phyloP scores from a whole-genome alignment of 1,139 yeast species.

The Eremothecium cymbalariae region DNA sequence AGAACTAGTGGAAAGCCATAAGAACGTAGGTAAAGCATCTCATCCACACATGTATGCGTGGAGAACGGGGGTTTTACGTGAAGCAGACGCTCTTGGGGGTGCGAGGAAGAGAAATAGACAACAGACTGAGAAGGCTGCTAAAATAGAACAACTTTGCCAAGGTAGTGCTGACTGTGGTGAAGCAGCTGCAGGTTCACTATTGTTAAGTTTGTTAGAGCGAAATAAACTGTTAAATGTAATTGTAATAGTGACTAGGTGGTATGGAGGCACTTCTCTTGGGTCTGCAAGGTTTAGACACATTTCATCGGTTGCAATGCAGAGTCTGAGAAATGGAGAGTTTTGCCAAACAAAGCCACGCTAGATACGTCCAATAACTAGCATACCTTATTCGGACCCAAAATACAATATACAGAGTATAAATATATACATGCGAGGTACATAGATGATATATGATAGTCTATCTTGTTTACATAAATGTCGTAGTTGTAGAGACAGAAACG shows the following conservation, averaged over 20 bases:
- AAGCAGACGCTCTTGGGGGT: slow-evolving; percentile 7
- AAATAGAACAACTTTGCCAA: slow-evolving; percentile 36
- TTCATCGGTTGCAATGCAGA: slow-evolving; percentile 43
- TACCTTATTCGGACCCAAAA: too few species aligned
- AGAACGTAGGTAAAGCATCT: slow-evolving; percentile 42
- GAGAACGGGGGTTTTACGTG: slow-evolving; percentile 38
- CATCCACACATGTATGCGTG: slow-evolving; percentile 67
- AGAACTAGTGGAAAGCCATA: slow-evolving; percentile 38
- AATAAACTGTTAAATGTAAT: slow-evolving; percentile 44
- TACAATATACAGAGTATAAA: too few species aligned
- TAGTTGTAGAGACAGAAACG: too few species aligned
- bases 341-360: too few species aligned
- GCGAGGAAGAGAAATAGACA: slow-evolving; percentile 12
- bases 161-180: slow-evolving; percentile 61
- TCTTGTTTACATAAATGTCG: too few species aligned
- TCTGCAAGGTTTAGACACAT: slow-evolving; percentile 58
- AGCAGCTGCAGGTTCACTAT: slow-evolving; percentile 51
- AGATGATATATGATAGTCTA: too few species aligned
- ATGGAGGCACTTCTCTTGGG: slow-evolving; percentile 62
- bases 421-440: too few species aligned
- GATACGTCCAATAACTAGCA: too few species aligned
- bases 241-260: slow-evolving; percentile 64
- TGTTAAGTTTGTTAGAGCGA: slow-evolving; percentile 44
- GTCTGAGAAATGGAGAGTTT: slow-evolving; percentile 26
- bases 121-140: neutral